Percentiles rank a stretch among this genome's conserved stretches.
These are phyloP conservation scores for Nakazawaea pomicola DNA, from an alignment of 805 yeast species.

Conservation along the genomic window DNA sequence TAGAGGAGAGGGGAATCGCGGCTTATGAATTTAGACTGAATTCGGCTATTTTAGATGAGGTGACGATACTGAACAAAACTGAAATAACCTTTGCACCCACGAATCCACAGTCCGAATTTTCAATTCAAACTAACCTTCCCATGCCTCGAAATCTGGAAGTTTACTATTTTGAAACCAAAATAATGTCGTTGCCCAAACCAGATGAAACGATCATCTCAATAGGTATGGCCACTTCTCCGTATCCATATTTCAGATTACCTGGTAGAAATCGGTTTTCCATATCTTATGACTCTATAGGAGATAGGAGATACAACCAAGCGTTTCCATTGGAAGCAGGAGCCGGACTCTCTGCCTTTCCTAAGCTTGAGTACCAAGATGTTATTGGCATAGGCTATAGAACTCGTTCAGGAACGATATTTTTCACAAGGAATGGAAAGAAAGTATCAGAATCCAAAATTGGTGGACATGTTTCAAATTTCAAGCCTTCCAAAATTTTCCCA, in stretches of 20 bases:
- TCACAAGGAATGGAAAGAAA: slow-evolving; percentile 92
- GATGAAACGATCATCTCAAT: slow-evolving; percentile 55
- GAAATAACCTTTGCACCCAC: slow-evolving; percentile 56
- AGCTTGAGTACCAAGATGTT: slow-evolving; percentile 77
- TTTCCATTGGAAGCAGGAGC: slow-evolving; percentile 37
- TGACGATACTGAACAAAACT: slow-evolving; percentile 58
- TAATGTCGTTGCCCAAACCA: slow-evolving; percentile 64
- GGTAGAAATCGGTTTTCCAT: slow-evolving; percentile 85
- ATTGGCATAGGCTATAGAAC: slow-evolving; percentile 88
- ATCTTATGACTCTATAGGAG: slow-evolving; percentile 84
- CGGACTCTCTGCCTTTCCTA: slow-evolving; percentile 52
- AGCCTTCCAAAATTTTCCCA: slow-evolving; percentile 72
- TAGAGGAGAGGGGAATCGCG: slow-evolving; percentile 81
- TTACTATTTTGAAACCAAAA: slow-evolving; percentile 83
- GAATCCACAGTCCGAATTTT: slow-evolving; percentile 45
- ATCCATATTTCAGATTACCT: slow-evolving; percentile 90
- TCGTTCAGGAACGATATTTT: slow-evolving; percentile 80
- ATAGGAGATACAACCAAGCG: slow-evolving; percentile 75
- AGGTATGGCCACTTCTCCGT: slow-evolving; percentile 83
- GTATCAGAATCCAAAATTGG: slow-evolving; percentile 76
- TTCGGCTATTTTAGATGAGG: slow-evolving; percentile 47
- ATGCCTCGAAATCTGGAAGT: slow-evolving; percentile 79
- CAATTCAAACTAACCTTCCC: slow-evolving; percentile 79
- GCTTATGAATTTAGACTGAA: slow-evolving; percentile 85
- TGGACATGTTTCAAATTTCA: slow-evolving; percentile 72